phyloP scores from a whole-genome alignment of 495 filamentous ascomycete genomes.

The Collariella sp. region DNA sequence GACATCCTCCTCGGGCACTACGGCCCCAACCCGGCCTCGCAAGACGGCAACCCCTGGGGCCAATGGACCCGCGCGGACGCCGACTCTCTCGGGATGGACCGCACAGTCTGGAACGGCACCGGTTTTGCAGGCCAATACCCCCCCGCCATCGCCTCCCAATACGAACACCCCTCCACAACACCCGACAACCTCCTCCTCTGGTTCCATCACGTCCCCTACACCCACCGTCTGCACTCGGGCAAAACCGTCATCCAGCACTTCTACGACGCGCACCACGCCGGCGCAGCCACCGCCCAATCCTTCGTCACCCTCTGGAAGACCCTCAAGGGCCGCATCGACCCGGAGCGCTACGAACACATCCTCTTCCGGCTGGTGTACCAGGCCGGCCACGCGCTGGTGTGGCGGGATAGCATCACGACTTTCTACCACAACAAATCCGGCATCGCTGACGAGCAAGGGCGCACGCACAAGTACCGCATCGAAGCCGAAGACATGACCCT shows the following conservation, averaged over 20 bases:
- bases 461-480: constrained; percentile 52
- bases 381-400: constrained; percentile 59
- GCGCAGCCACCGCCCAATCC: constrained; percentile 49
- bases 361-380: constrained; percentile 52
- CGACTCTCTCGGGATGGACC: constrained; percentile 60
- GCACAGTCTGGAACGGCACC: constrained; percentile 59
- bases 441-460: constrained; percentile 45
- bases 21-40: constrained; percentile 56
- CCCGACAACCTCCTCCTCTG: constrained; percentile 62
- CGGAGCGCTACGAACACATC: constrained; percentile 52
- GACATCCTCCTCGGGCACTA: constrained; percentile 61
- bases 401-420: constrained; percentile 55
- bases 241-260: constrained; percentile 71
- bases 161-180: constrained; percentile 53
- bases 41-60: constrained; percentile 62
- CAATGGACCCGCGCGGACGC: constrained; percentile 63
- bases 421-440: constrained; percentile 54
- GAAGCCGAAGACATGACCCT: constrained; percentile 57
- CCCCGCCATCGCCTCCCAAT: constrained; percentile 45
- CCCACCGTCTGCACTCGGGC: constrained; percentile 52
- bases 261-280: constrained; percentile 61
- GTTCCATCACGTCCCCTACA: constrained; percentile 71
- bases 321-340: constrained; percentile 49
- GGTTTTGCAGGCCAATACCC: constrained; percentile 60
- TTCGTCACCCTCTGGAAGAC: constrained; percentile 48